phyloP scores from a whole-genome alignment of 176 grass and related monocot genomes.

The Echinochloa phyllopogon region DNA sequence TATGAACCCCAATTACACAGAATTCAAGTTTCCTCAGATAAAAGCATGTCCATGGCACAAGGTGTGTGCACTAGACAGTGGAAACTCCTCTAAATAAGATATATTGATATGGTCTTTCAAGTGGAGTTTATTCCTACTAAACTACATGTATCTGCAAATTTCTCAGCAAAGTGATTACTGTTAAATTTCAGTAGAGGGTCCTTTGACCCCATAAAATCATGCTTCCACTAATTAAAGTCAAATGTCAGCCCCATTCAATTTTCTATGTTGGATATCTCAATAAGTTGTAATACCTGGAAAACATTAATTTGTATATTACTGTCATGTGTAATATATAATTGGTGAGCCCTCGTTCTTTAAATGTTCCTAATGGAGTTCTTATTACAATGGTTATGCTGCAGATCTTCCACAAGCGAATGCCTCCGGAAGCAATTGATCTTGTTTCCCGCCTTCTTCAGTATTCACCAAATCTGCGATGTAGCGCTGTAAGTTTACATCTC shows the following conservation, averaged over 20 bases:
- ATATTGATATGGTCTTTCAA: neutral
- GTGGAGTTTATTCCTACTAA: neutral
- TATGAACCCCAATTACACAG: slow-evolving; percentile 71
- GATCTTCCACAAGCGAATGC: slow-evolving; percentile 70
- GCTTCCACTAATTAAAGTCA: neutral
- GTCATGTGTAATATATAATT: slow-evolving; percentile 13
- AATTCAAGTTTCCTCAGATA: slow-evolving; percentile 69
- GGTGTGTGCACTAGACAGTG: slow-evolving; percentile 24
- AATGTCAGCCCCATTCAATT: neutral
- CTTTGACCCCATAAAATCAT: neutral
- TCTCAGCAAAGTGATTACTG: neutral
- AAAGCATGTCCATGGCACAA: slow-evolving; percentile 72
- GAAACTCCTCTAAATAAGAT: neutral
- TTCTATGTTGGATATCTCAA: neutral
- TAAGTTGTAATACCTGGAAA: neutral
- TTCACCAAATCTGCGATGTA: slow-evolving; percentile 63
- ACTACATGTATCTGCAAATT: neutral
- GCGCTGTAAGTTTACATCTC: slow-evolving; percentile 48
- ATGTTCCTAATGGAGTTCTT: neutral
- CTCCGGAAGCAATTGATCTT: slow-evolving; percentile 72
- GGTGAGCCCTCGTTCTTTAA: neutral
- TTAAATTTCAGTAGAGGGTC: neutral
- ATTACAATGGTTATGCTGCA: slow-evolving; percentile 33
- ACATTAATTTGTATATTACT: neutral
- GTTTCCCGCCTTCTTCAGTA: slow-evolving; percentile 64